Percentiles rank a stretch among this genome's conserved stretches.
Conservation (phyloP, 2,329 filamentous ascomycete genomes). For the Endoconidiophora laricicola region DNA sequence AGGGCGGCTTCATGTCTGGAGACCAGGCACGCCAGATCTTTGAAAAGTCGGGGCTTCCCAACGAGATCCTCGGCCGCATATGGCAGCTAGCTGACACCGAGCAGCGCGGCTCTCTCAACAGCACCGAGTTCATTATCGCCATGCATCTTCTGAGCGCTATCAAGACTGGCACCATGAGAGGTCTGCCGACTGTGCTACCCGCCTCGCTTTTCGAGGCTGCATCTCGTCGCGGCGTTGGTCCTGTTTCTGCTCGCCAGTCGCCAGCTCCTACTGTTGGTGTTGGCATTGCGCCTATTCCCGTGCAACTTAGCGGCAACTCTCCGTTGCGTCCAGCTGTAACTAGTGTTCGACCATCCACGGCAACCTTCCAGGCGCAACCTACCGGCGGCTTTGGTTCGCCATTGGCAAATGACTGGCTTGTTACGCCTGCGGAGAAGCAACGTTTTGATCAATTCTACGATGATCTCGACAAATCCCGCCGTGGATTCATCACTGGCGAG, state of each 20-base stretch:
- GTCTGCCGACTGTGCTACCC: constrained; percentile 64
- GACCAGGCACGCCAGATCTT: constrained; percentile 89
- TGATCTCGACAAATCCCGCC: constrained; percentile 62
- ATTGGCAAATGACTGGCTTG: constrained; percentile 51
- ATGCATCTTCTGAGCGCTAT: constrained; percentile 93
- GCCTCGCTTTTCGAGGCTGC: constrained; percentile 83
- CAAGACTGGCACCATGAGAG: constrained; percentile 67
- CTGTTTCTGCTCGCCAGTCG: constrained; percentile 29
- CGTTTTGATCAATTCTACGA: constrained; percentile 79
- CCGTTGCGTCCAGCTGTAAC: constrained; percentile 36
- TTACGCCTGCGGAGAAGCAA: constrained; percentile 67
- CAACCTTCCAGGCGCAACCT: constrained; percentile 24
- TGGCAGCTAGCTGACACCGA: constrained; percentile 93
- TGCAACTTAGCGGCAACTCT: constrained; percentile 61
- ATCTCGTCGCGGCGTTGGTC: constrained; percentile 40
- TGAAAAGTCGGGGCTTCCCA: constrained; percentile 77
- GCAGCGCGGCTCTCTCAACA: constrained; percentile 70
- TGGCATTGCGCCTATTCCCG: constrained; percentile 36
- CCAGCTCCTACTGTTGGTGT: constrained; percentile 25
- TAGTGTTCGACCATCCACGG: constrained; percentile 31
- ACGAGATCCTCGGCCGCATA: constrained; percentile 81
- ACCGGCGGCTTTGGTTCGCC: constrained; percentile 18
- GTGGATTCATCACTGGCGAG: constrained; percentile 79
- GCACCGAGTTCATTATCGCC: constrained; percentile 89
- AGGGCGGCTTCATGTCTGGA: constrained; percentile 62